phyloP scores from a whole-genome alignment of 2,329 filamentous ascomycete species.

The Sclerotiophoma versabilis region DNA sequence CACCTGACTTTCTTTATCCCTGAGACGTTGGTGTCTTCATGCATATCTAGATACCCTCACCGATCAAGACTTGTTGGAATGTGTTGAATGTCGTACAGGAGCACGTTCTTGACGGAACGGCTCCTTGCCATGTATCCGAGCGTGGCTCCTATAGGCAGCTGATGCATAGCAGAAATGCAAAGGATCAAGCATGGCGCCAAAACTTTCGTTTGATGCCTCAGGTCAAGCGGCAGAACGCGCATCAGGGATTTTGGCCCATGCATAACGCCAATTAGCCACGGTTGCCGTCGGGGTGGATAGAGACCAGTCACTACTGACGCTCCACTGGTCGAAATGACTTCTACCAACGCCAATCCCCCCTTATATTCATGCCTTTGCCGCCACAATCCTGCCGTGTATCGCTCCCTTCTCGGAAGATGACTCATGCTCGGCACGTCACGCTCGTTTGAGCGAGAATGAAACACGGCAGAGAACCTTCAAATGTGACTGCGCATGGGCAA shows the following conservation, averaged over 20 bases:
- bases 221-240: background rate
- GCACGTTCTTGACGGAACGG: slow-evolving; percentile 1
- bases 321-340: background rate
- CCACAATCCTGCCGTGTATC: background rate
- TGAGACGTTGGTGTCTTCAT: background rate
- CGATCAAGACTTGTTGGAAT: slow-evolving; percentile 5
- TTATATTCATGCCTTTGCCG: background rate
- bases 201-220: background rate
- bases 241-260: slow-evolving; percentile 1
- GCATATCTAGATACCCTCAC: too few relatives aligned
- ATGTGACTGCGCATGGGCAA: slow-evolving; percentile 9
- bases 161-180: background rate
- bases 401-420: background rate
- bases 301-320: background rate
- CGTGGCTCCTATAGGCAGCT: background rate
- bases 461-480: slow-evolving; percentile 10
- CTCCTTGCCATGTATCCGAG: slow-evolving; percentile 3
- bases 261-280: background rate
- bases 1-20: slow-evolving; percentile 12
- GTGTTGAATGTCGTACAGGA: background rate
- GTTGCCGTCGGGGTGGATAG: background rate
- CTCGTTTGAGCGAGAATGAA: slow-evolving; percentile 2
- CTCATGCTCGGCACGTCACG: background rate
- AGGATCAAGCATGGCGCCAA: background rate
- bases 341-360: background rate